A percentile compares a stretch with the other conserved stretches of the same genome.
phyloP scores from a whole-genome alignment of 306 rosid species.

The Ziziphus jujuba region DNA sequence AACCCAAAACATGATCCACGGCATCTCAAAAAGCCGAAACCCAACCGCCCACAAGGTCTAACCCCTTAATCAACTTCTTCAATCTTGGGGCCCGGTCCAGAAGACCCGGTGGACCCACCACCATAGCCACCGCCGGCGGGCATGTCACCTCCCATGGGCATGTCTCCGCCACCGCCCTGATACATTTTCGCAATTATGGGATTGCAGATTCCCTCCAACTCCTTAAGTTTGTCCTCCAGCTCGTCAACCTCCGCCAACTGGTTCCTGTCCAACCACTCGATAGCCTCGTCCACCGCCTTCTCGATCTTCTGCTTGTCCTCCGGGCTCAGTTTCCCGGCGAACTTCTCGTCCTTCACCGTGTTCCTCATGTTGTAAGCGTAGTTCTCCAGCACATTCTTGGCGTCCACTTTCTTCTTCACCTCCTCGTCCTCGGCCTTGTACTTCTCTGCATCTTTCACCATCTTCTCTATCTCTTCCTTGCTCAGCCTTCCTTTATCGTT shows the following conservation, averaged over 20 bases:
- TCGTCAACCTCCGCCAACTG: slow-evolving; percentile 85
- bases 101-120: slow-evolving; percentile 27
- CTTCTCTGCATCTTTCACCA: slow-evolving; percentile 85
- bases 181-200: slow-evolving; percentile 79
- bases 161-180: slow-evolving; percentile 44
- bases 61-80: slow-evolving; percentile 70
- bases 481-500: slow-evolving; percentile 83
- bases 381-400: slow-evolving; percentile 75
- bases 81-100: slow-evolving; percentile 75
- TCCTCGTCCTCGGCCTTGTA: slow-evolving; percentile 82
- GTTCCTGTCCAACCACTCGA: slow-evolving; percentile 72
- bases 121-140: slow-evolving; percentile 31
- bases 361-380: slow-evolving; percentile 87
- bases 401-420: slow-evolving; percentile 88
- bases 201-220: slow-evolving; percentile 67
- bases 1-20: background rate
- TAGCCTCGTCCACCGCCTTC: slow-evolving; percentile 64
- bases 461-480: slow-evolving; percentile 81
- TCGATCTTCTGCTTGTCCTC: slow-evolving; percentile 67
- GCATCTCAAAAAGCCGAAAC: background rate
- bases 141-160: slow-evolving; percentile 28
- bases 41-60: background rate
- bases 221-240: slow-evolving; percentile 75
- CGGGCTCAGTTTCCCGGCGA: slow-evolving; percentile 45
- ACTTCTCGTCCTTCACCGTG: slow-evolving; percentile 69